These are phyloP conservation scores for Aurinia saxatilis DNA, from an alignment of 345 rosid genomes.

Conservation along the genomic window DNA sequence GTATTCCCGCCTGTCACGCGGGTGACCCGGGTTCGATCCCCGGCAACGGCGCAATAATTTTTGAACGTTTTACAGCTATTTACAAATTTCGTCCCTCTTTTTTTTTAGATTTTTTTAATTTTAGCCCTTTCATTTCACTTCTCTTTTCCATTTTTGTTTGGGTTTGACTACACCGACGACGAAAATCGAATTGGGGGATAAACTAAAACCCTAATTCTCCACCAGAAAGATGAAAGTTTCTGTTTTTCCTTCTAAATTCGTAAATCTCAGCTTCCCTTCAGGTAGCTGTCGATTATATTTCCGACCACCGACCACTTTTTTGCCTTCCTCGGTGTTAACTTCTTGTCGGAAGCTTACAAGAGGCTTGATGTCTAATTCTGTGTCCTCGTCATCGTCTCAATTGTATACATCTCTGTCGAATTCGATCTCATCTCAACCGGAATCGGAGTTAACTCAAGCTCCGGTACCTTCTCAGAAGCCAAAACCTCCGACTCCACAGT, in stretches of 20 bases:
- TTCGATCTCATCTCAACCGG: constrained; percentile 12
- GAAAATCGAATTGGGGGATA: background rate
- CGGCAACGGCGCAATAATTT: constrained; percentile 58
- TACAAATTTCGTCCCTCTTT: too few species aligned
- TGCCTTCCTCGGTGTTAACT: background rate
- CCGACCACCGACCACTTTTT: background rate
- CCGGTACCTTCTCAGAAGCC: background rate
- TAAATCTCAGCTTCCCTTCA: constrained; percentile 16
- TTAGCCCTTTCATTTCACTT: background rate
- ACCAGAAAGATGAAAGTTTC: constrained; percentile 17
- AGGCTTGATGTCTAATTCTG: constrained; percentile 21
- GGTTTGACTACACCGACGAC: background rate
- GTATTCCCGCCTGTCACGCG: constrained; percentile 94
- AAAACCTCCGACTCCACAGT: constrained; percentile 36
- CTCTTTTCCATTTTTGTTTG: background rate
- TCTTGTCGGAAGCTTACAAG: constrained; percentile 12
- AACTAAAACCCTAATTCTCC: constrained; percentile 15
- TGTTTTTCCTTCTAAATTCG: constrained; percentile 12
- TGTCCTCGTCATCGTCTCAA: constrained; percentile 18
- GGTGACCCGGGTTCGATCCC: constrained; percentile 94
- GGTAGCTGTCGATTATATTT: background rate
- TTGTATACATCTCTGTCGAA: background rate
- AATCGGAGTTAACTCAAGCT: constrained; percentile 13
- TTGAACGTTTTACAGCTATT: too few species aligned
- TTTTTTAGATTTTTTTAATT: background rate